phyloP scores from a whole-genome alignment of 2,329 filamentous ascomycete genomes.

The Ampelomyces quisqualis region DNA sequence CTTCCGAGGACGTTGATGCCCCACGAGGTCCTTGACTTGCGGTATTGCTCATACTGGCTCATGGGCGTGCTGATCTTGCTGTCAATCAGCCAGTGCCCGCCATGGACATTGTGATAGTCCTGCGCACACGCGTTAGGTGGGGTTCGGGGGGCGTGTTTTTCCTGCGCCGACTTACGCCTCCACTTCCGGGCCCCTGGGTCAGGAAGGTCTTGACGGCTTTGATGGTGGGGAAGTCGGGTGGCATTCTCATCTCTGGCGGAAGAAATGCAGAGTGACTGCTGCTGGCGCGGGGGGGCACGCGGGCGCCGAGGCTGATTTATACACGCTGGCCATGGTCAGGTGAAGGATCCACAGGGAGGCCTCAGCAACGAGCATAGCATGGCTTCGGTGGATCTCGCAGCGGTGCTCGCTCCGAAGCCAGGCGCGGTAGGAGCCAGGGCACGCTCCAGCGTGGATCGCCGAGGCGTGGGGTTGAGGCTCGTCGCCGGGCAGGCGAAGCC shows the following conservation, averaged over 20 bases:
- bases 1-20: slow-evolving; percentile 94
- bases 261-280: too few species aligned
- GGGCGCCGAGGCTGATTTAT: too few species aligned
- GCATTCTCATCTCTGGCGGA: too few species aligned
- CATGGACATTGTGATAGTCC: slow-evolving; percentile 90
- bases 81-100: slow-evolving; percentile 77
- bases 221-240: slow-evolving; percentile 69
- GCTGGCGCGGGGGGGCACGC: too few species aligned
- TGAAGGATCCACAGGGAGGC: slow-evolving; percentile 7
- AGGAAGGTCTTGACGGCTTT: slow-evolving; percentile 73
- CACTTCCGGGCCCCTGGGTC: slow-evolving; percentile 61
- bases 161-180: slow-evolving; percentile 7
- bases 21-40: slow-evolving; percentile 85
- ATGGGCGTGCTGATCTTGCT: slow-evolving; percentile 90
- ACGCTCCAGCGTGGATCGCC: slow-evolving; percentile 27
- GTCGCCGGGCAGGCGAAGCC: slow-evolving; percentile 4
- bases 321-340: slow-evolving; percentile 20
- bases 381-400: slow-evolving; percentile 38
- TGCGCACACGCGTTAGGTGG: slow-evolving; percentile 30
- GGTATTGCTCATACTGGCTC: slow-evolving; percentile 85
- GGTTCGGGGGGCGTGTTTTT: background rate
- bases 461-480: slow-evolving; percentile 11
- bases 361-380: too few species aligned
- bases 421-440: too few species aligned
- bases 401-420: slow-evolving; percentile 21